Conservation (phyloP, 164 flowering plant species). For the Vitis riparia region DNA sequence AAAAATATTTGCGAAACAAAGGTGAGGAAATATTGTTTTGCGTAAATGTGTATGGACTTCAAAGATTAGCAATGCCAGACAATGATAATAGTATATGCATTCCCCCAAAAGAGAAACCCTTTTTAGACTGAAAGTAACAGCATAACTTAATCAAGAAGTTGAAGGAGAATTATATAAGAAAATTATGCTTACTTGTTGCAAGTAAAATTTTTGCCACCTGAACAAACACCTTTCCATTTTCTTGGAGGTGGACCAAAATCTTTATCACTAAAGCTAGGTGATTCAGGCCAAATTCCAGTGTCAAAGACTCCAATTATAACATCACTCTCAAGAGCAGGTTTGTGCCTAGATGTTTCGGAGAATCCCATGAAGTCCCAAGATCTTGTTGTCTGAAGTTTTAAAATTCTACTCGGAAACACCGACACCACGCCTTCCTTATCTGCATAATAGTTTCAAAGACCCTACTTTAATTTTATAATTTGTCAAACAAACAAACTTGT, state of each 20-base stretch:
- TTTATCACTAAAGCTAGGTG: constrained; percentile 22
- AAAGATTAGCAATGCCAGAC: no score
- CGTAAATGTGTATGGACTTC: no score
- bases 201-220: constrained; percentile 28
- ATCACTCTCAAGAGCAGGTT: constrained; percentile 1
- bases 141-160: no score
- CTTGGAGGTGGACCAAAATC: constrained; percentile 32
- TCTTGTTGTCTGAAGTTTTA: constrained; percentile 2
- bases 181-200: constrained; percentile 33
- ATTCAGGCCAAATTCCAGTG: constrained; percentile 35
- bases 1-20: no score
- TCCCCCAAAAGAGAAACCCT: no score
- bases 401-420: neutral
- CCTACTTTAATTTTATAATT: no score
- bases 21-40: no score
- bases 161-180: neutral
- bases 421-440: neutral
- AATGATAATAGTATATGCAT: no score
- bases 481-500: no score
- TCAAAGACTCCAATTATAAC: constrained; percentile 28
- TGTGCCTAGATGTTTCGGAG: neutral
- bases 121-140: no score
- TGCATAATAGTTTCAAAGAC: neutral
- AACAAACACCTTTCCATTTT: constrained; percentile 37
- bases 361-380: constrained; percentile 1